Base-by-base conservation (phyloP, 129 eudicot genomes). In the Lactuca sativa region DNA sequence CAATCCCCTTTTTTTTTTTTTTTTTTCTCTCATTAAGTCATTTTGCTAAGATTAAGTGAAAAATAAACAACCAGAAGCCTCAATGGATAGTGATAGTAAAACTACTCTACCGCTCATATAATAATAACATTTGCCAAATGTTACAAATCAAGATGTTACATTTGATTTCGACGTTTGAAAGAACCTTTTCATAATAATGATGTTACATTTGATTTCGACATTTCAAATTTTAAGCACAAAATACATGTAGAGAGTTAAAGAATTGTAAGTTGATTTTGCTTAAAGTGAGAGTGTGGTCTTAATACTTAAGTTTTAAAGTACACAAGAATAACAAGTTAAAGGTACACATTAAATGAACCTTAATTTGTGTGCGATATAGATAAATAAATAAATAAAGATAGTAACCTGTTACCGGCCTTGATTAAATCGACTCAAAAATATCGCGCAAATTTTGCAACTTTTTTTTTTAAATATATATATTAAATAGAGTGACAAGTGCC, bases 241-340 rank as follows among this genome's bases (percentile, higher is more conserved):
- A 34, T 59, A 75, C 68, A 49, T 67, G 56, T 36, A 48, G 62
- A 48, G 62, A 51, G 60, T 75, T 62, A 66, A 75, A 9, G 67
- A 66, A 52, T 15, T 59, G 74, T 67, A 32, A 74, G 80, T 75
- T 75, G 80, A 59, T 59, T 75, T 75, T 67, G 69, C 74, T 75
- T 75, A 58, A 75, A 49, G 55, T 59, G 61, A 58, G 49, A 71
- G 48, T 37, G 62, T 67, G 51, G 63, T 75, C 56, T 75, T 66
- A 48, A 75, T n/a, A 47, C 59, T 67, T n/a, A n/a, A n/a, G n/a
- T n/a, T n/a, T 41, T 4, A 14, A 75, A 62, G 80, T 75, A 75
- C 80, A 75, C 74, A 67, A 37, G 54, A 75, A 71, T 67, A 73
- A 54, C 3, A 73, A 75, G 74, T 67, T 58, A 59, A 34, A 75